phyloP scores from a whole-genome alignment of 495 filamentous ascomycete species.

The Ramalina peruviana region DNA sequence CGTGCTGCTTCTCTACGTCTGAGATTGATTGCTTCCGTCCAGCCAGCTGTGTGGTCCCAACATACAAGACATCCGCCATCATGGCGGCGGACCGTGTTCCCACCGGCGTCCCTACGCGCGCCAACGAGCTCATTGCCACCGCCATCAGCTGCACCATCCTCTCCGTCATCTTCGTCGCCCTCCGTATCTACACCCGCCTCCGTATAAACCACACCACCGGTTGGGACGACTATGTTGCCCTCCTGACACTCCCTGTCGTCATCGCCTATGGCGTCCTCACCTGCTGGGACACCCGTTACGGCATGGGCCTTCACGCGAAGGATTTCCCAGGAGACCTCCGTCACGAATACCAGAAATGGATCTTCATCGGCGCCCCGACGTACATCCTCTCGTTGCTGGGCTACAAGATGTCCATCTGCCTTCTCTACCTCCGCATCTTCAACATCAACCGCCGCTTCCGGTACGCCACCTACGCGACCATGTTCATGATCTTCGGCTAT shows the following conservation, averaged over 20 bases:
- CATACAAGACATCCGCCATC: neutral
- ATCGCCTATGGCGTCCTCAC: slow-evolving; percentile 14
- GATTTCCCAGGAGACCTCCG: neutral
- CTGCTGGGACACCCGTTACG: slow-evolving; percentile 1
- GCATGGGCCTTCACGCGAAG: slow-evolving; percentile 1
- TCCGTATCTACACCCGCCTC: slow-evolving; percentile 12
- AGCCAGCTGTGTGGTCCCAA: too few relatives aligned
- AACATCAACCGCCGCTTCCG: slow-evolving; percentile 22
- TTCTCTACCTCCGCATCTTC: slow-evolving; percentile 29
- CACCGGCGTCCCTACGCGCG: slow-evolving; percentile 2
- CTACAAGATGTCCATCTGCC: slow-evolving; percentile 26
- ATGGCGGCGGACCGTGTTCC: slow-evolving; percentile 2
- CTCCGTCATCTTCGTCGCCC: slow-evolving; percentile 10
- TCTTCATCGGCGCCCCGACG: slow-evolving; percentile 23
- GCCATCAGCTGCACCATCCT: slow-evolving; percentile 8
- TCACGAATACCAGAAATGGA: slow-evolving; percentile 16
- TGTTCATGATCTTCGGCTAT: slow-evolving; percentile 30
- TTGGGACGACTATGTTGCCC: slow-evolving; percentile 15
- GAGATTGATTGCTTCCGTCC: too few relatives aligned
- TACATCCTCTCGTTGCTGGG: slow-evolving; percentile 25
- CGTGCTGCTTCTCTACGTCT: too few relatives aligned
- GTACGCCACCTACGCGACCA: slow-evolving; percentile 23
- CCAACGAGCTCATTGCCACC: slow-evolving; percentile 10
- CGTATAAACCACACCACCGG: slow-evolving; percentile 9
- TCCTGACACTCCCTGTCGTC: slow-evolving; percentile 1